Conservation (phyloP, 2,329 filamentous ascomycete species). For the Fusarium hainanense region DNA sequence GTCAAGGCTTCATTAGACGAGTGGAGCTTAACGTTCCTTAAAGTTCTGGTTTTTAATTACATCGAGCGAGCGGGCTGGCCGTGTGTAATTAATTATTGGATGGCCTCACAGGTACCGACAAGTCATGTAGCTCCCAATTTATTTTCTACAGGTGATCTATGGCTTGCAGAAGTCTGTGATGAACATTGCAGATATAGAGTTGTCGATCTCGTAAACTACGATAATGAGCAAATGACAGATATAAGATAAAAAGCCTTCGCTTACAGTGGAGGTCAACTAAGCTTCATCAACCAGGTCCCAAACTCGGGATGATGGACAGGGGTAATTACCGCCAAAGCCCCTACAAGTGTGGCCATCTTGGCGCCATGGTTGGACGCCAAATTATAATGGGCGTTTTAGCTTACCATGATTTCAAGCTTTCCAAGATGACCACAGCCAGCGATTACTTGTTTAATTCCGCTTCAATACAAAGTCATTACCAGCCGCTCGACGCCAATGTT, state of each 20-base stretch:
- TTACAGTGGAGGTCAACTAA: constrained; percentile 17
- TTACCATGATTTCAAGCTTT: constrained; percentile 7
- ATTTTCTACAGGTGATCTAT: constrained; percentile 1
- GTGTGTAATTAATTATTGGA: constrained; percentile 37
- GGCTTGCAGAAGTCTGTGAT: constrained; percentile 15
- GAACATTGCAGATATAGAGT: neutral
- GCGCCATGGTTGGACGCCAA: constrained; percentile 37
- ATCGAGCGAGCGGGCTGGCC: constrained; percentile 32
- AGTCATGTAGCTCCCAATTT: constrained; percentile 13
- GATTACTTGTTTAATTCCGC: constrained; percentile 3
- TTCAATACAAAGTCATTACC: neutral
- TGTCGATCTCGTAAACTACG: neutral
- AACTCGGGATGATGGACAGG: constrained; percentile 36
- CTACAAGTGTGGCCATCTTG: constrained; percentile 32
- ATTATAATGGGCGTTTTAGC: constrained; percentile 18
- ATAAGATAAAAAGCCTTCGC: neutral
- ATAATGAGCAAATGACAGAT: neutral
- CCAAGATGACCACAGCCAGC: constrained; percentile 6
- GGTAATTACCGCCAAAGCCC: constrained; percentile 29
- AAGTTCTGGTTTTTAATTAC: constrained; percentile 47
- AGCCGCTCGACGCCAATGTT: constrained; percentile 32
- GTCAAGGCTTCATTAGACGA: constrained; percentile 37
- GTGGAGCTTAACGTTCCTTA: constrained; percentile 40
- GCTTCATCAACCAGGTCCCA: constrained; percentile 23
- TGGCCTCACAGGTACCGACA: constrained; percentile 11